phyloP scores from a whole-genome alignment of 257 asterid species.

The Fraxinus excelsior region DNA sequence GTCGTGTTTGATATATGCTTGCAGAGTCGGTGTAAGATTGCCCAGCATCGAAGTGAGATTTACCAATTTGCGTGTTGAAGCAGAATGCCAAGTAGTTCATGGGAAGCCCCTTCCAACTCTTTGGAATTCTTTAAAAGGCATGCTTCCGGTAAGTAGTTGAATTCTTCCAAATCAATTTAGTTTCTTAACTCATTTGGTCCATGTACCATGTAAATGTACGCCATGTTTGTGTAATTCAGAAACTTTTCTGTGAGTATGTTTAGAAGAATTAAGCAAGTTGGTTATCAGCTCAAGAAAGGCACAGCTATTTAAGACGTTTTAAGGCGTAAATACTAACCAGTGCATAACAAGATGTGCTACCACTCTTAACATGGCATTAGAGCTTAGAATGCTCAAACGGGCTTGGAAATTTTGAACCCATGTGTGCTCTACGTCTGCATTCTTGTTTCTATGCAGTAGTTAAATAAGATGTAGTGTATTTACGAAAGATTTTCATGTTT shows the following conservation, averaged over 20 bases:
- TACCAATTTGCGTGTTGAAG: slow-evolving; percentile 33
- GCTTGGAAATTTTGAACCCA: no score
- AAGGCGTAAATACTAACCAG: no score
- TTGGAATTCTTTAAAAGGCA: slow-evolving; percentile 43
- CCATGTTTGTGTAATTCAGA: neutral
- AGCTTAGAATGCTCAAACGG: no score
- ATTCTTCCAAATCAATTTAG: neutral
- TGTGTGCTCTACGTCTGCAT: no score
- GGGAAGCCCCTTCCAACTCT: slow-evolving; percentile 54
- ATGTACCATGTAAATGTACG: neutral
- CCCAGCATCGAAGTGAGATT: slow-evolving; percentile 42
- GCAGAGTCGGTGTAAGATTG: slow-evolving; percentile 35
- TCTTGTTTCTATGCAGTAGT: neutral
- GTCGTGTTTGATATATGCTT: neutral
- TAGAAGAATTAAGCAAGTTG: neutral
- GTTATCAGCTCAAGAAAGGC: neutral
- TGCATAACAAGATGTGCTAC: no score
- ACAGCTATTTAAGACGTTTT: no score
- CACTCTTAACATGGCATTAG: no score
- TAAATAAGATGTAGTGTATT: neutral
- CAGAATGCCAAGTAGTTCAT: slow-evolving; percentile 38
- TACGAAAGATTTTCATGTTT: neutral
- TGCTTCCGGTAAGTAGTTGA: slow-evolving; percentile 27
- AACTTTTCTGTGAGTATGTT: no score
- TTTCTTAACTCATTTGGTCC: neutral